Evolutionary conservation across 1,139 yeast genomes (phyloP).

Genomic region (Petasospora rhodanensis): DNA sequence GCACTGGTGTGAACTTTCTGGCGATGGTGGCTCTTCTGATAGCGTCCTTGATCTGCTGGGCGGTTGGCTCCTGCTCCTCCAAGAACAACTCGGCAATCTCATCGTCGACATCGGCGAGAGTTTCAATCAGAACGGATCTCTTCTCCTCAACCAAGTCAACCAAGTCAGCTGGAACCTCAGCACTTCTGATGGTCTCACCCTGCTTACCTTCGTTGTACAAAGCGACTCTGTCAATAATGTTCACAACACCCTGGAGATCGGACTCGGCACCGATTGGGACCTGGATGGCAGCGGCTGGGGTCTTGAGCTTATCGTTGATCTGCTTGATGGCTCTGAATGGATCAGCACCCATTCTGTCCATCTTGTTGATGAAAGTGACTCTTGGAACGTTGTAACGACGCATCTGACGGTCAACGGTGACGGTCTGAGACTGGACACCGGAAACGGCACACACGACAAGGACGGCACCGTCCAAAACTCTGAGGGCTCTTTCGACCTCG

Average conservation of each 20-base stretch:
- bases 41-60: constrained; percentile 77
- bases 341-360: constrained; percentile 99
- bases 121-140: constrained; percentile 80
- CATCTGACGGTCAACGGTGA: constrained; percentile 98
- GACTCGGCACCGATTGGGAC: constrained; percentile 95
- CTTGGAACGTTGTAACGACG: constrained; percentile 96
- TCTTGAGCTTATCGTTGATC: constrained; percentile 76
- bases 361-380: constrained; percentile 91
- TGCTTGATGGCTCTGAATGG: constrained; percentile 95
- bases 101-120: constrained; percentile 95
- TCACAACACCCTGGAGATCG: constrained; percentile 81
- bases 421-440: constrained; percentile 98
- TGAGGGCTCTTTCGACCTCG: constrained; percentile 94
- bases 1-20: constrained; percentile 93
- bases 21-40: constrained; percentile 97
- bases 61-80: constrained; percentile 85
- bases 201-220: constrained; percentile 88
- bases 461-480: constrained; percentile 97
- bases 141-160: constrained; percentile 76
- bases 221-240: constrained; percentile 82
- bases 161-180: constrained; percentile 71
- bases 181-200: constrained; percentile 68
- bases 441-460: constrained; percentile 97
- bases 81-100: constrained; percentile 90
- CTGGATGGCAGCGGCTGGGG: constrained; percentile 96